Evolutionary conservation across 129 eudicot species (phyloP).

Genomic region (Glebionis coronaria): DNA sequence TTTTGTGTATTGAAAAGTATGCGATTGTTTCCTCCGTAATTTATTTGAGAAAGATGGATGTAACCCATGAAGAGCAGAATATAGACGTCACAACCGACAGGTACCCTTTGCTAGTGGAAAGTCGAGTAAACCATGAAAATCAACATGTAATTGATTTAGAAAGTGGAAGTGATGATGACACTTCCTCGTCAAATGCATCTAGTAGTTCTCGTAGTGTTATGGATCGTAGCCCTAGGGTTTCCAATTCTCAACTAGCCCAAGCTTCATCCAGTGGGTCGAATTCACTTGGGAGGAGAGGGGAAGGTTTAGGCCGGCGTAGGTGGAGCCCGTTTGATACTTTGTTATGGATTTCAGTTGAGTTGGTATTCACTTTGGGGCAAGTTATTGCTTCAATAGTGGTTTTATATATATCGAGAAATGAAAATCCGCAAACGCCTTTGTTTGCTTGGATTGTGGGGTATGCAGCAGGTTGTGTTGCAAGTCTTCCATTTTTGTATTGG

Average conservation of each 20-base stretch:
- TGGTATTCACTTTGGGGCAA: slow-evolving; percentile 53
- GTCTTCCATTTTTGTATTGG: slow-evolving; percentile 66
- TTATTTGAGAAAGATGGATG: slow-evolving; percentile 37
- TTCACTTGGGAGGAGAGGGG: slow-evolving; percentile 48
- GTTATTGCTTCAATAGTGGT: slow-evolving; percentile 61
- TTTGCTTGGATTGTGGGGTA: slow-evolving; percentile 83
- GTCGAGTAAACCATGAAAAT: slow-evolving; percentile 32
- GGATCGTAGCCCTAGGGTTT: slow-evolving; percentile 20
- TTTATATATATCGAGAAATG: slow-evolving; percentile 48
- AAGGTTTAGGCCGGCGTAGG: slow-evolving; percentile 43
- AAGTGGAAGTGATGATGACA: slow-evolving; percentile 43
- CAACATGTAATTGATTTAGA: slow-evolving; percentile 57
- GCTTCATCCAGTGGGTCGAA: slow-evolving; percentile 31
- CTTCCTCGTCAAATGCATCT: slow-evolving; percentile 46
- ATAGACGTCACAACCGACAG: slow-evolving; percentile 46
- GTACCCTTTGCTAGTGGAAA: slow-evolving; percentile 54
- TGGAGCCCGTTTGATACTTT: slow-evolving; percentile 70
- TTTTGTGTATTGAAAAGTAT: slow-evolving; percentile 8
- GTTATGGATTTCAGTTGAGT: slow-evolving; percentile 61
- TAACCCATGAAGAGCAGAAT: slow-evolving; percentile 39
- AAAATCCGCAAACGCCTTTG: slow-evolving; percentile 71
- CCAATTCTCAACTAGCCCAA: no score
- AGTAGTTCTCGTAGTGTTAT: slow-evolving; percentile 22
- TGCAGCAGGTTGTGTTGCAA: slow-evolving; percentile 61
- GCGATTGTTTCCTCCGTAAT: slow-evolving; percentile 17